A percentile compares a stretch with the other conserved stretches of the same genome.
Conservation (phyloP, 345 rosid species). For the Bruguiera parviflora region DNA sequence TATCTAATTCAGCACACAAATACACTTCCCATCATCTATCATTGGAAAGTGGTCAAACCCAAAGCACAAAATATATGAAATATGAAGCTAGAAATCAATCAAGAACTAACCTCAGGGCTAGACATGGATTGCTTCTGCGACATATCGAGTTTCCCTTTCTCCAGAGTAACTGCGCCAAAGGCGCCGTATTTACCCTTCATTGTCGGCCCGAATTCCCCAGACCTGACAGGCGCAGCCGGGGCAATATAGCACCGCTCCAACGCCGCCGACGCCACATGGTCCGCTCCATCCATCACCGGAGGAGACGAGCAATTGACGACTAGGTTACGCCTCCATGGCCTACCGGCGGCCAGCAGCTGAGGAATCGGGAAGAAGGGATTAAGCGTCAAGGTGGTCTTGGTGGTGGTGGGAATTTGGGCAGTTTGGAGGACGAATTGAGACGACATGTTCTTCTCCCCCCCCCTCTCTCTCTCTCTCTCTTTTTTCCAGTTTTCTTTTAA, state of each 20-base stretch:
- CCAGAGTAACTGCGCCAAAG: slow-evolving; percentile 75
- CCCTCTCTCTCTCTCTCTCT: background rate
- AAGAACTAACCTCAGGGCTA: slow-evolving; percentile 66
- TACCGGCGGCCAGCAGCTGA: slow-evolving; percentile 8
- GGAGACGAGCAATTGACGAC: slow-evolving; percentile 36
- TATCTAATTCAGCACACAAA: no score
- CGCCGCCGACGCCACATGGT: slow-evolving; percentile 21
- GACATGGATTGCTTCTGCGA: slow-evolving; percentile 54
- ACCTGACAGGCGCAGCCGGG: slow-evolving; percentile 22
- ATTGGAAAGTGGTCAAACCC: no score
- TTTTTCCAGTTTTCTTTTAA: background rate
- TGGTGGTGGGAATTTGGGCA: slow-evolving; percentile 16
- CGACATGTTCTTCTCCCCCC: background rate
- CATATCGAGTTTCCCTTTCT: slow-evolving; percentile 82
- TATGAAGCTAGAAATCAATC: background rate
- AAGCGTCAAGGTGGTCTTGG: background rate
- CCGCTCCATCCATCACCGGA: slow-evolving; percentile 43
- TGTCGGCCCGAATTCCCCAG: slow-evolving; percentile 49
- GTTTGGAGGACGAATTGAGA: slow-evolving; percentile 22
- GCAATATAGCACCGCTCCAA: slow-evolving; percentile 64
- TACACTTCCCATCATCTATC: no score
- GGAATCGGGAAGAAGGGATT: no score
- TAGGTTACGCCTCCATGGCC: slow-evolving; percentile 27
- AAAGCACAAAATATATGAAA: background rate
- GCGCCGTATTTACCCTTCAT: slow-evolving; percentile 77